Evolutionary conservation across 306 rosid genomes (phyloP).

Genomic region (Oemleria cerasiformis): DNA sequence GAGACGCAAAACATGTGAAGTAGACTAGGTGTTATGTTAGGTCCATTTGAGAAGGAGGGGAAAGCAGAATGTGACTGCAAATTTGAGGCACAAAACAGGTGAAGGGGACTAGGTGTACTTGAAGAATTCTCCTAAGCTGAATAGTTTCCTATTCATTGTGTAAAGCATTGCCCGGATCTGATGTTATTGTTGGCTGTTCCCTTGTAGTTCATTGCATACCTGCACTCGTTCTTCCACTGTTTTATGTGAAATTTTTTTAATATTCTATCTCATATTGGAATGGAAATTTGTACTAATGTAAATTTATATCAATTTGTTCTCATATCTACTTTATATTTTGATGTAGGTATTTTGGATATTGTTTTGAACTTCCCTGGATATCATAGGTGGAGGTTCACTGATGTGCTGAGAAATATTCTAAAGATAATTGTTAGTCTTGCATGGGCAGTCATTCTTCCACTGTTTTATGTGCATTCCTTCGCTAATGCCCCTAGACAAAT

Average conservation of each 20-base stretch:
- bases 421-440: conserved; percentile 72
- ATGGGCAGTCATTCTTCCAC: conserved; percentile 79
- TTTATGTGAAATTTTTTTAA: background rate
- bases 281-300: background rate
- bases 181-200: background rate
- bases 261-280: background rate
- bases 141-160: background rate
- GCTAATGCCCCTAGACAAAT: conserved; percentile 30
- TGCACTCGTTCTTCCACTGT: background rate
- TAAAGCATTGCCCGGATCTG: background rate
- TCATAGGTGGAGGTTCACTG: conserved; percentile 79
- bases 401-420: conserved; percentile 70
- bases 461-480: conserved; percentile 63
- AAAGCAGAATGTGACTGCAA: background rate
- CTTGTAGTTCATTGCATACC: conserved; percentile 4
- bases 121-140: background rate
- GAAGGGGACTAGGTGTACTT: background rate
- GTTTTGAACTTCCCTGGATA: conserved; percentile 81
- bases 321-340: conserved; percentile 24
- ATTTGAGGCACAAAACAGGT: too few species aligned
- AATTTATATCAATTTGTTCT: background rate
- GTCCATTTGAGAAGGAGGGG: background rate
- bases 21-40: background rate
- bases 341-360: conserved; percentile 76
- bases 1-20: background rate